Base-by-base conservation (phyloP, 2,329 filamentous ascomycete genomes). In the Colletotrichum navitas region DNA sequence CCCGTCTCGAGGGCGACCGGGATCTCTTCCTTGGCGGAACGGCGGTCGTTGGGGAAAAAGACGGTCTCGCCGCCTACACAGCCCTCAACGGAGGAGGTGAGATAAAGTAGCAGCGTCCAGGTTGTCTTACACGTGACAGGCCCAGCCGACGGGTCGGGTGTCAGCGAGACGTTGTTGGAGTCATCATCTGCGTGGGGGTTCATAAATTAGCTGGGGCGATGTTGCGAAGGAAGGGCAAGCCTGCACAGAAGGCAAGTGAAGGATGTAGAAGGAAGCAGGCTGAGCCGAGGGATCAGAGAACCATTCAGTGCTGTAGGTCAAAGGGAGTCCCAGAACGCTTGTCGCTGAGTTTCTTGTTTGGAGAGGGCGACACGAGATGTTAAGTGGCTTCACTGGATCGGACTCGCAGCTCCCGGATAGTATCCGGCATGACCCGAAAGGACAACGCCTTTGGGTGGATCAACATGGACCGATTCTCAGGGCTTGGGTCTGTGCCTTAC, bases 41-140 rank as follows among this genome's bases (percentile, higher is more conserved):
- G 83, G 54, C 86, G 83, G 76, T 90, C 88, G 74, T 93, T 90
- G 0, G 93, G 93, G 79, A 97, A 97, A 81, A 98, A 98, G 41
- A 96, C 93, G 0, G 95, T 98, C 81, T 97, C 94, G 41, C 95
- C 95, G 29, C 95, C 95, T 29, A 88, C 80, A 76, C 94, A 97
- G 5, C 92, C 93, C 49, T 72, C 73, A 29, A 56, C 61, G 1
- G 87, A 83, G 2, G 90, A 85, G 1, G 93, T 96, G 66, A 98
- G 87, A 78, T 98, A 98, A 45, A 98, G 88, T 0, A 98, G 86
- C 6, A 97, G 84, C 0, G 95, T 98, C 94, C 95, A 98, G 0
- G 94, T 98, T 6, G 95, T 98, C 76, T 87, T 91, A 26, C 88
- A 91, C 14, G 73, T 59, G 32, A 63, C 51, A 18, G 51, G 14